Percentiles rank a stretch among this genome's conserved stretches.
Conservation (phyloP, 2,329 filamentous ascomycete genomes). For the Teratosphaeria epicoccoides region DNA sequence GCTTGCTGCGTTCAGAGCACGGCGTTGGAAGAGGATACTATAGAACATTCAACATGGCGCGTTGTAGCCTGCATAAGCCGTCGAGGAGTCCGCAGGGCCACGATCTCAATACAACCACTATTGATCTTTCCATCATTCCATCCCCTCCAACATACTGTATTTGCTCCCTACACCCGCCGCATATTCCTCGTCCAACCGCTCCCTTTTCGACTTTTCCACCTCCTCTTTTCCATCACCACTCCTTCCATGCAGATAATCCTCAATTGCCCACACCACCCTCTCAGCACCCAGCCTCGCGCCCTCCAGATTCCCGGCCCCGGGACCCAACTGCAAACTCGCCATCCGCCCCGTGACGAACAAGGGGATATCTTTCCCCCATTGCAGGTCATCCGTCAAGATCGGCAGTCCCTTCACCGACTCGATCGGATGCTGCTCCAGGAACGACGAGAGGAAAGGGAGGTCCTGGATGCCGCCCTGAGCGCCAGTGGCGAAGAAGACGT, state of each 20-base stretch:
- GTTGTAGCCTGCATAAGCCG: neutral
- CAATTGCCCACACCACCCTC: constrained; percentile 59
- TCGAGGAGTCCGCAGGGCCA: too few relatives aligned
- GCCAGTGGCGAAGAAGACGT: constrained; percentile 68
- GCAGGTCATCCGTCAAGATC: constrained; percentile 63
- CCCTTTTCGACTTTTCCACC: neutral
- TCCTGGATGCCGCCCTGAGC: constrained; percentile 52
- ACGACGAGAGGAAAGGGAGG: constrained; percentile 50
- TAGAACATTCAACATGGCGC: neutral
- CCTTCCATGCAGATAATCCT: constrained; percentile 19
- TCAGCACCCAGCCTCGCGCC: constrained; percentile 64
- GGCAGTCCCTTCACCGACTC: constrained; percentile 55
- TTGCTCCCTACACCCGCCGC: neutral
- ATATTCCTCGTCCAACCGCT: neutral
- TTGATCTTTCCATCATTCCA: too few relatives aligned
- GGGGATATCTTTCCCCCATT: constrained; percentile 64
- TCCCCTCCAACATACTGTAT: neutral
- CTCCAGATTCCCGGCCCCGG: constrained; percentile 62
- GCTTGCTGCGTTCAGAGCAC: neutral
- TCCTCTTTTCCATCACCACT: neutral
- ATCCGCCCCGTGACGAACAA: constrained; percentile 61
- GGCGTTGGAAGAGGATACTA: neutral
- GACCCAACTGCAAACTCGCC: constrained; percentile 57
- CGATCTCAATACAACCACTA: too few relatives aligned
- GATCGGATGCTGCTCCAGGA: constrained; percentile 52